Evolutionary conservation across 148 eudicot genomes (phyloP), one percentile per base, ranked within the genome.

Genomic region (Vaccinium vitisidaea): DNA sequence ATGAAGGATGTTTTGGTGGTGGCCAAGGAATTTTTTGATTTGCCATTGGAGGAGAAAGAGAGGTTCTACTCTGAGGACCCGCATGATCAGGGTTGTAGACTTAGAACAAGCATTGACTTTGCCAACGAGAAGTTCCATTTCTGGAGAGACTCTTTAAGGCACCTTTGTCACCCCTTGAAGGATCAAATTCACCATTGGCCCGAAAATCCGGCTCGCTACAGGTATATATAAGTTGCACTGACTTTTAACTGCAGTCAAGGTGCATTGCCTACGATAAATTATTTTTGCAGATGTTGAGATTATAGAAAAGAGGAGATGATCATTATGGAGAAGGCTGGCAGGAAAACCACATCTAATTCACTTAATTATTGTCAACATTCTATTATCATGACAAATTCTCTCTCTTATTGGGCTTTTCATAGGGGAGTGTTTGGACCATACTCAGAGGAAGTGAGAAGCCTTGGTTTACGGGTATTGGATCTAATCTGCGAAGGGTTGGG

Each of bases 111-210:
- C 30, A 74, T 88, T 25, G 77, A 86, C 61, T 87, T 84, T 73
- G 84, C 81, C 6, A 59, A 79, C 3, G 90, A 89, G 86, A 74
- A 89, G 5, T 8, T 83, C 75, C 93, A 91, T 18, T 84, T 75
- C 50, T 91, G 93, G 93, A 91, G 90, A 61, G 91, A 91, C 32
- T 82, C 58, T 71, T 80, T 91, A 36, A 87, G 53, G 58, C 90
- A 86, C 65, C 70, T 67, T 83, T 83, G 87, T 67, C 84, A 79
- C 69, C 90, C 88, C 73, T 36, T 84, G 71, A 82, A 90, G 19
- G 88, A 90, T 16, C 81, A 84, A 46, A 27, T 87, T 2, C 83
- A 86, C 23, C 58, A 23, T 75, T 91, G 90, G 93, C 93, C 93
- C 14, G 75, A 81, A 59, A 91, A 91, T 61, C 93, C 93, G 18